A percentile compares a stretch with the other conserved stretches of the same genome.
Evolutionary conservation across 2,329 filamentous ascomycete species (phyloP).

Genomic region (Pseudocercospora musae): DNA sequence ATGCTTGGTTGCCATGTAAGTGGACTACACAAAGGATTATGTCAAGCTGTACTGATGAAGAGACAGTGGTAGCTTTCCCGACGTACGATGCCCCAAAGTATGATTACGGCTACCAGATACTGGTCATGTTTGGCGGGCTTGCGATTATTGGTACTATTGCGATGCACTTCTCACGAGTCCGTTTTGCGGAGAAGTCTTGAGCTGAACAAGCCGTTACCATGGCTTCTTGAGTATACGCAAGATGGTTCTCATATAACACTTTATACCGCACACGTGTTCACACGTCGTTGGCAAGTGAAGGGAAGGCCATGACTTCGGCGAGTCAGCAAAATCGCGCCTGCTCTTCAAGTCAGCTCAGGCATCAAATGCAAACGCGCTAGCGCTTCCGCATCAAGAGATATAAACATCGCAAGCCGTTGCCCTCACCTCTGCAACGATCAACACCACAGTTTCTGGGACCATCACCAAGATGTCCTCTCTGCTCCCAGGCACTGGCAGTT

Average conservation of each 20-base stretch:
- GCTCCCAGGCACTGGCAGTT: too few species aligned
- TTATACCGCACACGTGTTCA: too few species aligned
- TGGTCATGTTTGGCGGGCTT: constrained; percentile 16
- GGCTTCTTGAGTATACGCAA: too few species aligned
- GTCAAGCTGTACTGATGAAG: neutral
- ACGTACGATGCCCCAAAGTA: constrained; percentile 21
- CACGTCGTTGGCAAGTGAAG: too few species aligned
- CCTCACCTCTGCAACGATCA: too few species aligned
- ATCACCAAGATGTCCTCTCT: neutral
- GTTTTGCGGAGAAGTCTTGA: constrained; percentile 1
- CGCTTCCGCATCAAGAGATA: neutral
- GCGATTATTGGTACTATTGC: constrained; percentile 8
- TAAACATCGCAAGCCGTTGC: neutral
- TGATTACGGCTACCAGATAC: constrained; percentile 18
- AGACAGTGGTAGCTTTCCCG: constrained; percentile 12
- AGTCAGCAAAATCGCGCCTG: neutral
- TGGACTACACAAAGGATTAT: neutral
- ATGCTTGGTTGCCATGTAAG: constrained; percentile 14
- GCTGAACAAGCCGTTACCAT: neutral
- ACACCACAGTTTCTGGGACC: too few species aligned
- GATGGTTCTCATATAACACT: too few species aligned
- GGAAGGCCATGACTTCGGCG: neutral
- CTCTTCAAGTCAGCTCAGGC: neutral
- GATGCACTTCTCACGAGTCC: constrained; percentile 3
- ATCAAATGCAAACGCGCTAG: neutral